A percentile compares a stretch with the other conserved stretches of the same genome.
Conservation (phyloP, 1,284 basidiomycete genomes). For the Microbotryum lychnidis-dioicae region DNA sequence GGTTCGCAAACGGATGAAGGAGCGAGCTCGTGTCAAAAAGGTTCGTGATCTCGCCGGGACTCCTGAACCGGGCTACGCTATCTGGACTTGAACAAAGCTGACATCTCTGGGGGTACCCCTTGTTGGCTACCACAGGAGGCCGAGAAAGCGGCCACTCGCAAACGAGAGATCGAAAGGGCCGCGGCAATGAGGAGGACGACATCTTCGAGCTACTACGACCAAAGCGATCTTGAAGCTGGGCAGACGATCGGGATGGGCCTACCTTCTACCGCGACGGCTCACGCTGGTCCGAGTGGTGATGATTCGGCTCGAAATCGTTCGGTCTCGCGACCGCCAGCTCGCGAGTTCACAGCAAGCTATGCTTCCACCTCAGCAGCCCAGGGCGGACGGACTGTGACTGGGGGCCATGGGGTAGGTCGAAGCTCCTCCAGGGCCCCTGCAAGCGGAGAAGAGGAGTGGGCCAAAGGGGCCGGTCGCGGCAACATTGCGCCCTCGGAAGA, state of each 20-base stretch:
- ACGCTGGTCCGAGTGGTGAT: neutral
- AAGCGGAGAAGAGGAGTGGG: too few species aligned
- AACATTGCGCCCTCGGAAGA: neutral
- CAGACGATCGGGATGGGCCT: neutral
- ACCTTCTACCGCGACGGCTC: neutral
- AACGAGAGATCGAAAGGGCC: constrained; percentile 9
- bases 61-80: neutral
- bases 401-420: too few species aligned
- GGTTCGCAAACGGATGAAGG: constrained; percentile 47
- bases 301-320: too few species aligned
- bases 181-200: neutral
- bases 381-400: too few species aligned
- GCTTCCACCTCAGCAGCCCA: too few species aligned
- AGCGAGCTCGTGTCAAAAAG: constrained; percentile 40
- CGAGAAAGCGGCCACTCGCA: constrained; percentile 7
- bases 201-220: neutral
- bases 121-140: constrained; percentile 11
- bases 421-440: too few species aligned
- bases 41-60: constrained; percentile 1
- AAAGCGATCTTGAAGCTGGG: neutral
- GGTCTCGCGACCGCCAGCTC: too few species aligned
- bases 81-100: neutral
- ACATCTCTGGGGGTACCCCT: neutral
- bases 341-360: too few species aligned
- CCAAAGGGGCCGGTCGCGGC: too few species aligned